Base-by-base conservation (phyloP, 306 rosid genomes). In the Vigna mungo region DNA sequence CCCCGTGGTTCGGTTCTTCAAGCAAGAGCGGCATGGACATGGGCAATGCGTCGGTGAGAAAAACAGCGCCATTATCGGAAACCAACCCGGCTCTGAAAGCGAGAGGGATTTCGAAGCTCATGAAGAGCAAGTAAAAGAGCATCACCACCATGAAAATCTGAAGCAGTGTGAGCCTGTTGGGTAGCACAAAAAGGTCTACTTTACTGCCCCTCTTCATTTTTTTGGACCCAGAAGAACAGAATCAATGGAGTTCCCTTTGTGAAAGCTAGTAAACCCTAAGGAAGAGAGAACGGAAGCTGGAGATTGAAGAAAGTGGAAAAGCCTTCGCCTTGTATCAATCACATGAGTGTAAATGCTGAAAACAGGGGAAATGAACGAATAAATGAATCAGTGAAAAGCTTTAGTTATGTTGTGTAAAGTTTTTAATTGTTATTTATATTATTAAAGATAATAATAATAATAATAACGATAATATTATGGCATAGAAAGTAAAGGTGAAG, bases 41-140 rank as follows among this genome's bases (percentile, higher is more conserved):
- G 2, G 90, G 90, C 72, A 92, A 83, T 48, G 88, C 44, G 69
- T 93, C 97, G 62, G 67, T 62, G 77, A 84, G 75, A 58, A 80
- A 80, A 25, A 83, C 76, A 14, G 89, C 43, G 9, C 65, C 68
- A 5, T 25, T 82, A 63, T 92, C 95, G 6, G 78, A 76, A 18
- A 75, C 83, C 20, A 78, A 74, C 27, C 90, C 87, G 27, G 82
- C 71, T 72, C 82, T 80, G 74, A 87, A 84, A 10, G 87, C 90
- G 4, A 86, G 84, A 17, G 96, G 97, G 70, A 94, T 90, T 82
- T 95, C 99, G 75, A 95, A 90, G 83, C 85, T 87, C 85, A 91
- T 87, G 84, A 89, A 81, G 18, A 95, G 90, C 65, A 92, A 48
- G 84, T 84, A 95, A 13, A 89, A 20, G 62, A 92, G 79, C 82